Evolutionary conservation across 768 basidiomycete species (phyloP), one percentile per base, ranked within the genome.

Genomic region (Exidia glandulosa): DNA sequence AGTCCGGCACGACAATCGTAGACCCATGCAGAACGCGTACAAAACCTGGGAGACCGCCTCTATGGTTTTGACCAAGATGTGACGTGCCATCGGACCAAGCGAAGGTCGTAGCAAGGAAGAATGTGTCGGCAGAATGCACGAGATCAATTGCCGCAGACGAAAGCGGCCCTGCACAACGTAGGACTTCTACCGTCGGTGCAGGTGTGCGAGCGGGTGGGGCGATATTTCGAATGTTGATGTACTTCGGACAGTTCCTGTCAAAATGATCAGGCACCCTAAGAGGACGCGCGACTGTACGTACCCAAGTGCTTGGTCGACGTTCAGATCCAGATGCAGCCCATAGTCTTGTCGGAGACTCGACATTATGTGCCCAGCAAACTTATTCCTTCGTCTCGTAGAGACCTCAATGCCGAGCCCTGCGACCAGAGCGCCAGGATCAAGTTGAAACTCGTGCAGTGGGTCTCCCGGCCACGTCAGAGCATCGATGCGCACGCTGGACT

Each of bases 191-290:
- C 25, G 85, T 67, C 2, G 60, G 65, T 0, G 82, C 77, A n/a
- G 67, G 60, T 2, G 75, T 74, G 23, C 73, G 60, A 0, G 75
- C 66, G 61, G 76, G 68, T 1, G 82, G 72, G n/a, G 71, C 65
- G 9, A 86, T 70, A 13, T 82, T 75, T 13, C 83, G 79, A 37
- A 79, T 67, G 56, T 77, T 83, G 65, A 86, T 86, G 61, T 87
- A 87, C 64, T 86, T 87, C 12, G 85, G 85, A 65, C 84, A 86
- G 60, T 85, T 85, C 50, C 85, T 85, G 52, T n/a, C 58, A 27
- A 2, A 47, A 12, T 57, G 19, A 59, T 50, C 58, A 29, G 6
- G 32, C n/a, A 32, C 57, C 30, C 1, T 33, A 6, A 59, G 37
- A 61, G 23, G 14, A 31, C 32, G 32, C n/a, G 2, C 52, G 19